Base-by-base conservation (phyloP, 1,284 basidiomycete species). In the Cerrena zonata region DNA sequence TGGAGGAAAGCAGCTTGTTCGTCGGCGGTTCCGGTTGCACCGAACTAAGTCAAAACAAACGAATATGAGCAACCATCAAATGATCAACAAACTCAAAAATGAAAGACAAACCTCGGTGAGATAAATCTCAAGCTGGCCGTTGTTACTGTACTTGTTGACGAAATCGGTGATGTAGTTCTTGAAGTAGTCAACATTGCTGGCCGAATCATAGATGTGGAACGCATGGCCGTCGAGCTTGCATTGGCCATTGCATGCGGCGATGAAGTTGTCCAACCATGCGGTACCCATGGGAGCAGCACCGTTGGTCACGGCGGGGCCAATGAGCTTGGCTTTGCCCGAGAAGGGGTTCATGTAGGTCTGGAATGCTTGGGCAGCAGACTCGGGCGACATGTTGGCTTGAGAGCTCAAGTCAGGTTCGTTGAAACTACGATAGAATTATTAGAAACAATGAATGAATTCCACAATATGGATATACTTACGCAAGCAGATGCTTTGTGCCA, bases 171-270 rank as follows among this genome's bases (percentile, higher is more conserved):
- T 66, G 61, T 67, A 68, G 51, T 52, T 53, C 64, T 68, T 30
- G 60, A 61, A 66, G 59, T 66, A 66, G 43, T 48, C 58, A 23
- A 57, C 49, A 60, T 66, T 65, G 45, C 62, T 61, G 38, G 66
- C 65, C 12, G 61, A 61, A 58, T 65, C 65, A 61, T 68, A 68
- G 55, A 68, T 65, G 56, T 68, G 66, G 53, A 63, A 59, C 40
- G 66, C 66, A 50, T 61, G 52, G 25, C 56, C 60, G 61, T 67
- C 65, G 50, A 66, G 63, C 44, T 54, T 55, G 63, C 65, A 67
- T 37, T 53, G 56, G 38, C 48, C 53, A 34, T 15, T 15, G 62
- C 66, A 68, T 27, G 56, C 62, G 42, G 49, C 45, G 37, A 68
- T 44, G 62, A 68, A 68, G 25, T 48, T 11, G 56, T 66, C 61